Conservation (phyloP, 768 basidiomycete genomes). For the Tricholoma matsutake region DNA sequence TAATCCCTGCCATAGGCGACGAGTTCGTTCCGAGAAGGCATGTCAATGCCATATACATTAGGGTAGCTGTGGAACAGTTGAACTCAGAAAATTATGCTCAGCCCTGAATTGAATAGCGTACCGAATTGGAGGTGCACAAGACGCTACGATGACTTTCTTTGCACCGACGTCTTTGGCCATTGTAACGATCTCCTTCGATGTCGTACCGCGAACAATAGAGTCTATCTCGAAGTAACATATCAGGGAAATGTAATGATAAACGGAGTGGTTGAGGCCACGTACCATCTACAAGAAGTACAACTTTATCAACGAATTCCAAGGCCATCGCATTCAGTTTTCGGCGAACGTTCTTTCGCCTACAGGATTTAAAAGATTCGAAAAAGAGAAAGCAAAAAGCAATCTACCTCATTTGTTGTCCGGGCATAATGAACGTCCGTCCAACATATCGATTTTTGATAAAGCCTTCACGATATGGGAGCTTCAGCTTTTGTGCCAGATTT, state of each 20-base stretch:
- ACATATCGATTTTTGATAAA: constrained; percentile 99
- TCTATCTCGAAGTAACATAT: constrained; percentile 46
- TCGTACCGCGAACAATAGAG: constrained; percentile 97
- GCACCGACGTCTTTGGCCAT: constrained; percentile 99
- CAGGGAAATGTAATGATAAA: not conserved
- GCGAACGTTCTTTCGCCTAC: constrained; percentile 88
- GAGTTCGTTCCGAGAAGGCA: constrained; percentile 93
- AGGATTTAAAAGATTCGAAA: not conserved
- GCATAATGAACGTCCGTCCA: constrained; percentile 99
- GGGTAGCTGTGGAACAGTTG: constrained; percentile 50
- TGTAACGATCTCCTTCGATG: constrained; percentile 97
- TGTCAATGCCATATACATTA: constrained; percentile 99
- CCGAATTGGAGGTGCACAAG: constrained; percentile 96
- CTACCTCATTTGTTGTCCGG: constrained; percentile 92
- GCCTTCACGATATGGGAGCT: constrained; percentile 93
- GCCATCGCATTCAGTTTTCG: constrained; percentile 98
- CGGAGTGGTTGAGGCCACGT: constrained; percentile 14
- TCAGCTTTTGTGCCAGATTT: constrained; percentile 87
- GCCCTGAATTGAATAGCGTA: constrained; percentile 25
- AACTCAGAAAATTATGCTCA: not conserved
- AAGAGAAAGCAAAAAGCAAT: not conserved
- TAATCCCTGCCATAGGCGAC: constrained; percentile 80
- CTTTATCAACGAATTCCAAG: constrained; percentile 88
- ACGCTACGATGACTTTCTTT: constrained; percentile 92
- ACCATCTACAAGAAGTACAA: constrained; percentile 96